These are phyloP conservation scores for Yamadazyma blattariae DNA, from an alignment of 1,139 yeast species.

Conservation along the genomic window DNA sequence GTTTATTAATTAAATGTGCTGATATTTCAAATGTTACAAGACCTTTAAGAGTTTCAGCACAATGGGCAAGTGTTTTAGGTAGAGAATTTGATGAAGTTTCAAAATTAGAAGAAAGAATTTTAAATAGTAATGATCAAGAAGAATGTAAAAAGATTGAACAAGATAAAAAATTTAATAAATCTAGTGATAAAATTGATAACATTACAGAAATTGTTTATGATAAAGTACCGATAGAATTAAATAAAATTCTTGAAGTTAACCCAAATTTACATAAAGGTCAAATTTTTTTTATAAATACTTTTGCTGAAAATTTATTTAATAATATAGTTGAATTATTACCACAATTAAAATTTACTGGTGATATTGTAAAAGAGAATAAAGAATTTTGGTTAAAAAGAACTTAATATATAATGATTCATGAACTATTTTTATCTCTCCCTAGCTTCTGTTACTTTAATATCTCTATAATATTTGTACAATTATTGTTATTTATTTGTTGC, in stretches of 20 bases:
- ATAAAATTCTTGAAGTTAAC: slow-evolving; percentile 38
- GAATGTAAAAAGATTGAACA: too few species aligned
- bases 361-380: slow-evolving; percentile 44
- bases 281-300: slow-evolving; percentile 75
- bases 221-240: slow-evolving; percentile 29
- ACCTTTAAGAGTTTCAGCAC: slow-evolving; percentile 69
- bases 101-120: slow-evolving; percentile 47
- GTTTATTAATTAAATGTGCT: slow-evolving; percentile 83
- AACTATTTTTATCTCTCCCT: background rate
- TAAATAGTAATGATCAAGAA: background rate
- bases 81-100: slow-evolving; percentile 75
- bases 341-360: slow-evolving; percentile 51
- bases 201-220: slow-evolving; percentile 21
- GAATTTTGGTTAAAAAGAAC: slow-evolving; percentile 33
- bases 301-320: slow-evolving; percentile 73
- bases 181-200: background rate
- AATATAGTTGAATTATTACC: slow-evolving; percentile 60
- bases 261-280: slow-evolving; percentile 71
- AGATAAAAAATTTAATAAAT: too few species aligned
- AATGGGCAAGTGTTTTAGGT: slow-evolving; percentile 81
- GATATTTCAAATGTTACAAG: slow-evolving; percentile 92
- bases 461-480: too few species aligned
- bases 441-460: background rate
- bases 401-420: slow-evolving; percentile 4
- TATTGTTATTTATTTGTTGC: too few species aligned